Evolutionary conservation across 2,329 filamentous ascomycete genomes (phyloP).

Genomic region (Hansfordia pulvinata): DNA sequence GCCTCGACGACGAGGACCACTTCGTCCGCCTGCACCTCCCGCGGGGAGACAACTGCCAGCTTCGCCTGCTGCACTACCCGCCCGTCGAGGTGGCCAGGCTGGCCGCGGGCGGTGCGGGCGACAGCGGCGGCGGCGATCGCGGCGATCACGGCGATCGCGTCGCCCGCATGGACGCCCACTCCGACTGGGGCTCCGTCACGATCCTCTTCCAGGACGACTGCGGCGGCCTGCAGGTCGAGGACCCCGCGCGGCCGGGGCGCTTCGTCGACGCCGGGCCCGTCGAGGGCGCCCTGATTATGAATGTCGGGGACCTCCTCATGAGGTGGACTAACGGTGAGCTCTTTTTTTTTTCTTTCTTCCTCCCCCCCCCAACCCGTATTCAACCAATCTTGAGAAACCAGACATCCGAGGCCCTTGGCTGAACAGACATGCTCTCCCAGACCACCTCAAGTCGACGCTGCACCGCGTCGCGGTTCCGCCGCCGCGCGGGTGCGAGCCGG

Average conservation of each 20-base stretch:
- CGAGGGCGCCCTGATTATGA: conserved; percentile 18
- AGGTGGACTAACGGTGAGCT: conserved; percentile 26
- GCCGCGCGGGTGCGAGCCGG: conserved; percentile 18
- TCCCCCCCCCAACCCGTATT: not conserved
- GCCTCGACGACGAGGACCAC: conserved; percentile 27
- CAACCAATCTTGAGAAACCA: too few relatives aligned
- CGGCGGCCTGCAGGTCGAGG: conserved; percentile 31
- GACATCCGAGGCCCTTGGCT: too few relatives aligned
- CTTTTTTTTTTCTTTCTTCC: conserved; percentile 2
- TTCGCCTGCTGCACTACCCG: conserved; percentile 47
- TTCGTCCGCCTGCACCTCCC: conserved; percentile 35
- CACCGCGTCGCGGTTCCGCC: conserved; percentile 36
- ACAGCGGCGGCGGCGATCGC: too few relatives aligned
- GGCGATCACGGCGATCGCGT: conserved; percentile 24
- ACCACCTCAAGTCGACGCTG: conserved; percentile 35
- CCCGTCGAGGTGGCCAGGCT: conserved; percentile 28
- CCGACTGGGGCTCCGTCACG: conserved; percentile 25
- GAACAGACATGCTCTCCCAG: too few relatives aligned
- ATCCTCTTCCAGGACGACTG: conserved; percentile 30
- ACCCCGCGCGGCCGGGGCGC: conserved; percentile 15
- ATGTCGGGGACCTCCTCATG: conserved; percentile 23
- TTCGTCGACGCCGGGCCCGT: conserved; percentile 23
- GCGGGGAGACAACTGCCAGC: conserved; percentile 41
- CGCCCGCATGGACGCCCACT: conserved; percentile 24
- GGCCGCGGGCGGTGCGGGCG: too few relatives aligned